These are phyloP conservation scores for Taphrina deformans DNA, from an alignment of 1,139 yeast species.

Conservation along the genomic window DNA sequence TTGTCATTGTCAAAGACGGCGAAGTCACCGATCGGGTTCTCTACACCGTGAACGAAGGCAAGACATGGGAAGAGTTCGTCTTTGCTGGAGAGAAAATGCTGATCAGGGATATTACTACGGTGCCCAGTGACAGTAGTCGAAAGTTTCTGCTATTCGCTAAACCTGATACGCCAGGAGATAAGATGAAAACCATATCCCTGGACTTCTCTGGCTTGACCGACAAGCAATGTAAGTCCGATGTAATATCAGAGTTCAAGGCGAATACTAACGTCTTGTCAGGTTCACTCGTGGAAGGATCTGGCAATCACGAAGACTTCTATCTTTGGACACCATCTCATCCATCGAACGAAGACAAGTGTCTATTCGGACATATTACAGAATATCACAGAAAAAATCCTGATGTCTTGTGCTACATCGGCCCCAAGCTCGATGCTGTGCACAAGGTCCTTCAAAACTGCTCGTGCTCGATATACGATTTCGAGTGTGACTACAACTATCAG, in stretches of 20 bases:
- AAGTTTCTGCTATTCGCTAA: slow-evolving; percentile 61
- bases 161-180: slow-evolving; percentile 49
- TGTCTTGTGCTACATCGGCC: slow-evolving; percentile 72
- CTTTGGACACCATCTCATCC: slow-evolving; percentile 82
- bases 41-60: slow-evolving; percentile 80
- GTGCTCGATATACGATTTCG: slow-evolving; percentile 85
- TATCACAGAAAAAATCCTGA: slow-evolving; percentile 71
- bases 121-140: slow-evolving; percentile 83
- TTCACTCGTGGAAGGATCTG: slow-evolving; percentile 53
- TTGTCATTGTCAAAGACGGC: slow-evolving; percentile 65
- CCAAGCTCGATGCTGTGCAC: slow-evolving; percentile 65
- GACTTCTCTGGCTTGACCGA: slow-evolving; percentile 69
- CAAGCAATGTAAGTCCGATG: slow-evolving; percentile 25
- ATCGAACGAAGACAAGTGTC: slow-evolving; percentile 57
- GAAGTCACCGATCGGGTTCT: slow-evolving; percentile 59
- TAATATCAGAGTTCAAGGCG: neutral
- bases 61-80: slow-evolving; percentile 65
- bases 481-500: slow-evolving; percentile 85
- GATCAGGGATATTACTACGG: slow-evolving; percentile 77
- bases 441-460: slow-evolving; percentile 66
- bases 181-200: slow-evolving; percentile 50
- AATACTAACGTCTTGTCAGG: neutral
- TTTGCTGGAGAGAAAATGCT: slow-evolving; percentile 61
- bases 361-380: slow-evolving; percentile 83
- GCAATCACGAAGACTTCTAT: slow-evolving; percentile 66